Percentiles rank a stretch among this genome's conserved stretches.
These are phyloP conservation scores for Fomitopsis pinicola DNA, from an alignment of 1,284 basidiomycete species.

Conservation along the genomic window DNA sequence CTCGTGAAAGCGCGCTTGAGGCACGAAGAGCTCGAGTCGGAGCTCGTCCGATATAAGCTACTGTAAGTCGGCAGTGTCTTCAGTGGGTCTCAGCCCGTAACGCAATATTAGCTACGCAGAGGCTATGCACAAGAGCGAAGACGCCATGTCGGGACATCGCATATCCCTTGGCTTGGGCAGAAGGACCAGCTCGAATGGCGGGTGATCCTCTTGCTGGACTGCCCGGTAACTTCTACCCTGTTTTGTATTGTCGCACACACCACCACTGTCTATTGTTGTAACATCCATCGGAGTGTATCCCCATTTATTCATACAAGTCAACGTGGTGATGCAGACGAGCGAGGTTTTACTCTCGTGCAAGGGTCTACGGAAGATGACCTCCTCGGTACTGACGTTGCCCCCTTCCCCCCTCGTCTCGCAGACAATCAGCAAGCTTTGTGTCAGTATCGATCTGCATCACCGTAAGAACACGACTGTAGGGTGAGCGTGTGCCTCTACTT, in stretches of 20 bases:
- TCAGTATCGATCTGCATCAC: too few relatives aligned
- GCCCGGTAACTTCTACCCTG: not conserved
- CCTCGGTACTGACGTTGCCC: too few relatives aligned
- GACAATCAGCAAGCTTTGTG: too few relatives aligned
- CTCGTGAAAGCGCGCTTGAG: slow-evolving; percentile 82
- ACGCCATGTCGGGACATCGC: slow-evolving; percentile 71
- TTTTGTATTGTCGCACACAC: not conserved
- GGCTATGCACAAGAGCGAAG: slow-evolving; percentile 81
- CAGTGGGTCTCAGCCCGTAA: not conserved
- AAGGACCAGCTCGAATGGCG: slow-evolving; percentile 23
- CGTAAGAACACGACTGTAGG: too few relatives aligned
- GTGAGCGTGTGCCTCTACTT: too few relatives aligned
- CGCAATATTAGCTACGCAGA: slow-evolving; percentile 71
- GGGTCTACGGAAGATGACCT: not conserved
- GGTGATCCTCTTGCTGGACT: not conserved
- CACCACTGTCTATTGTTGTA: not conserved
- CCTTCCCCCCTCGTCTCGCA: too few relatives aligned
- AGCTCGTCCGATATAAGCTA: slow-evolving; percentile 89
- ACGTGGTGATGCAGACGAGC: not conserved
- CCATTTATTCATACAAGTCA: not conserved
- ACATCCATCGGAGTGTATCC: not conserved
- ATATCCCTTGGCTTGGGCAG: slow-evolving; percentile 40
- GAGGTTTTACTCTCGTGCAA: not conserved
- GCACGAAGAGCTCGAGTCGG: slow-evolving; percentile 86
- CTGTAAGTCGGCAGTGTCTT: slow-evolving; percentile 49